Percentiles rank a stretch among this genome's conserved stretches.
Evolutionary conservation across 768 basidiomycete species (phyloP).

Genomic region (Rubroboletus pulcherrimus): DNA sequence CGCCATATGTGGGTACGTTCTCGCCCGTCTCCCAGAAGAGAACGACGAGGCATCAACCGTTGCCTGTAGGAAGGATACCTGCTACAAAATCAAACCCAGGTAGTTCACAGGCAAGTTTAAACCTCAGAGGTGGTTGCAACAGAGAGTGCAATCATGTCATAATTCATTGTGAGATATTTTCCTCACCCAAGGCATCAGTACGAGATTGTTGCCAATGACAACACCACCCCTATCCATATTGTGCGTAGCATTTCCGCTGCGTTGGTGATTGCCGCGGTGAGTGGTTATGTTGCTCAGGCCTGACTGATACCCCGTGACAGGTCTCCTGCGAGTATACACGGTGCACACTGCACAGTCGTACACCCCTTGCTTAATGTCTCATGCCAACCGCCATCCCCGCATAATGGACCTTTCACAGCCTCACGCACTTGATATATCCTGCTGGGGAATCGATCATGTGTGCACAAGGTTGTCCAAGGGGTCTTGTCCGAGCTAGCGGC

Average conservation of each 20-base stretch:
- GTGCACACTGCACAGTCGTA: background rate
- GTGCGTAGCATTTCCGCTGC: background rate
- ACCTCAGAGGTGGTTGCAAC: background rate
- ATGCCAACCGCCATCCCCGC: slow-evolving; percentile 8
- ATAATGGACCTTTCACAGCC: background rate
- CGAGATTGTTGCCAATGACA: slow-evolving; percentile 12
- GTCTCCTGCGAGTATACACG: background rate
- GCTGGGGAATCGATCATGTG: slow-evolving; percentile 1
- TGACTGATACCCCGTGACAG: background rate
- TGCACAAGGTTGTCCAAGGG: background rate
- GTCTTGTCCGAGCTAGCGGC: background rate
- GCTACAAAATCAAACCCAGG: background rate
- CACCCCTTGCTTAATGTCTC: background rate
- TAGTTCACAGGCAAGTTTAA: background rate
- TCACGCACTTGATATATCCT: background rate
- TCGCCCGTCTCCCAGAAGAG: background rate
- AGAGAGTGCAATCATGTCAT: background rate
- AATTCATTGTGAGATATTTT: background rate
- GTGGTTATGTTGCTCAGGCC: slow-evolving; percentile 1
- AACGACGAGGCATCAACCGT: background rate
- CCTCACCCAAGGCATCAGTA: background rate
- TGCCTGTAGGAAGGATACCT: background rate
- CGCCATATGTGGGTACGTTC: too few species aligned
- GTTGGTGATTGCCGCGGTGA: slow-evolving; percentile 14
- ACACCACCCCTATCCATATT: background rate